Conservation (phyloP, 352 stramenopile genomes). For the Phytophthora hibernalis region DNA sequence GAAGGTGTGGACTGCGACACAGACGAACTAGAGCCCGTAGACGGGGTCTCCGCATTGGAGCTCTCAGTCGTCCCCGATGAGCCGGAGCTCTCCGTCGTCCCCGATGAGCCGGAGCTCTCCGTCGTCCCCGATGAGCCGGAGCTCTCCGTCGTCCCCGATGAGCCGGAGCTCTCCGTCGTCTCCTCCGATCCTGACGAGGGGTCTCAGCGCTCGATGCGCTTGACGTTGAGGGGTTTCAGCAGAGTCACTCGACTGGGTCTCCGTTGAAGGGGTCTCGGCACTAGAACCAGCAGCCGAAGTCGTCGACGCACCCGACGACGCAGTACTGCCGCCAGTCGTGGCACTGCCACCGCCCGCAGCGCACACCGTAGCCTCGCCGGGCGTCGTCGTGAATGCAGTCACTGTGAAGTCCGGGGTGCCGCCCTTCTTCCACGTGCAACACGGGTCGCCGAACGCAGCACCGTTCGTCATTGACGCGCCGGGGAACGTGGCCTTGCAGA, state of each 20-base stretch:
- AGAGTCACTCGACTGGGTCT: background rate
- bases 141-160: no score
- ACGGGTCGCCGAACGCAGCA: slow-evolving; percentile 58
- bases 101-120: no score
- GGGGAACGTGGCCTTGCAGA: slow-evolving; percentile 37
- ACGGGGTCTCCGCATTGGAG: background rate
- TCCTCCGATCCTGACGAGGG: no score
- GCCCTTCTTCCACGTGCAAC: no score
- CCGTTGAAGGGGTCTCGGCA: background rate
- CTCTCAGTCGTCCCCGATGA: background rate
- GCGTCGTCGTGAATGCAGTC: slow-evolving; percentile 49
- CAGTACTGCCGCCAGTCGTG: background rate
- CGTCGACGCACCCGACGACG: background rate
- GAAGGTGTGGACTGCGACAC: slow-evolving; percentile 8
- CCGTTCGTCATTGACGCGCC: slow-evolving; percentile 45
- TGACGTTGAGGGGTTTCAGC: no score
- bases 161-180: no score
- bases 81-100: background rate
- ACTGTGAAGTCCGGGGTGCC: no score
- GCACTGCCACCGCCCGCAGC: slow-evolving; percentile 20
- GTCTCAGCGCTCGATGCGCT: background rate
- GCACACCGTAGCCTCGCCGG: slow-evolving; percentile 31
- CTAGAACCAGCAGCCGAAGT: slow-evolving; percentile 3
- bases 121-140: no score
- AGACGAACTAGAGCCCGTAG: background rate